These are phyloP conservation scores for Fusarium pilosicola DNA, from an alignment of 2,329 filamentous ascomycete genomes.

Conservation along the genomic window DNA sequence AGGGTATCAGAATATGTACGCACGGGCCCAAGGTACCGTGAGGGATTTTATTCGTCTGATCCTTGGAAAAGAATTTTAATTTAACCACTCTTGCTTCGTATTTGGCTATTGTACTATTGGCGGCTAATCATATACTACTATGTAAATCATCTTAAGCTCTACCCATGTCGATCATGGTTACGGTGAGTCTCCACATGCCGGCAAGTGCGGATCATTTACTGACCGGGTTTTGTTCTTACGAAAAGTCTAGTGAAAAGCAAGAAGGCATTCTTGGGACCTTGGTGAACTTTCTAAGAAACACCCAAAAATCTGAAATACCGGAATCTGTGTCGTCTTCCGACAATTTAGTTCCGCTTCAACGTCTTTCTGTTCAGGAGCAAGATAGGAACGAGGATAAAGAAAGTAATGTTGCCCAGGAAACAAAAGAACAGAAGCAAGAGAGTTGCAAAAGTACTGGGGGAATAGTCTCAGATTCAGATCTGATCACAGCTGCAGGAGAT, in stretches of 20 bases:
- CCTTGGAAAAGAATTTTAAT: neutral
- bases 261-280: neutral
- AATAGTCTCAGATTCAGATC: too few species aligned
- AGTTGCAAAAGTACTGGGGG: too few species aligned
- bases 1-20: neutral
- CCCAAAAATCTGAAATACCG: neutral
- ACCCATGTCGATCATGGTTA: neutral
- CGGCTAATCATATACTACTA: neutral
- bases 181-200: neutral
- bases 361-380: neutral
- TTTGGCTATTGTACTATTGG: neutral
- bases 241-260: neutral
- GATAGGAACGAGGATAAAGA: accelerated
- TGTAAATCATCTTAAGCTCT: neutral
- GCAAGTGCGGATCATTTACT: too few species aligned
- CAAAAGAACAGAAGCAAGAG: too few species aligned
- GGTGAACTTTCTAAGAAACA: neutral
- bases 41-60: neutral
- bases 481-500: too few species aligned
- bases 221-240: too few species aligned
- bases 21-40: neutral
- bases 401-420: too few species aligned
- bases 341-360: neutral
- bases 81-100: neutral
- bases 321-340: neutral